Percentiles rank a stretch among this genome's conserved stretches.
These are phyloP conservation scores for Pisolithus albus DNA, from an alignment of 768 basidiomycete genomes.

Conservation along the genomic window DNA sequence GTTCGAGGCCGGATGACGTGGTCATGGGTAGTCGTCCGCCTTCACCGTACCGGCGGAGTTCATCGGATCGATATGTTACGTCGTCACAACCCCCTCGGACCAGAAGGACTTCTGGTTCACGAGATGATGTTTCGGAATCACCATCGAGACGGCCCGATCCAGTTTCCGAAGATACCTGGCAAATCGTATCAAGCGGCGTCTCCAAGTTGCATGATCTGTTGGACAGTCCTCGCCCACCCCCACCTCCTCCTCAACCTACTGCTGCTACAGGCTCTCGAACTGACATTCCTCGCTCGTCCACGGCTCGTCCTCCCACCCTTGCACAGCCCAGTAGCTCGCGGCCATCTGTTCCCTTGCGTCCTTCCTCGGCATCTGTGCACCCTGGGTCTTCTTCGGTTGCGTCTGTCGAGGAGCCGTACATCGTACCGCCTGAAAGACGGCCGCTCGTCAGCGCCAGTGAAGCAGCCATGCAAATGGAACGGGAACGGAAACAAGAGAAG, in stretches of 20 bases:
- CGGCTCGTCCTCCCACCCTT: conserved; percentile 16
- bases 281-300: neutral
- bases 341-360: conserved; percentile 15
- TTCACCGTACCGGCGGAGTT: conserved; percentile 19
- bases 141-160: conserved; percentile 16
- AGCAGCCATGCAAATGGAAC: conserved; percentile 48
- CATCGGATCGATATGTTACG: conserved; percentile 17
- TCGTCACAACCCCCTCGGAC: conserved; percentile 13
- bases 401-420: conserved; percentile 8
- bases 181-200: conserved; percentile 20
- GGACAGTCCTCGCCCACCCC: conserved; percentile 33
- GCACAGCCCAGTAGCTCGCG: conserved; percentile 16
- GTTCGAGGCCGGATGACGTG: conserved; percentile 23
- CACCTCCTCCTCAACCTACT: conserved; percentile 27
- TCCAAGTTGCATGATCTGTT: conserved; percentile 44
- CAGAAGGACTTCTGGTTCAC: conserved; percentile 9
- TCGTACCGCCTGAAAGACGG: conserved; percentile 12
- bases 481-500: conserved; percentile 31
- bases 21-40: conserved; percentile 24
- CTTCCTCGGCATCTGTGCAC: conserved; percentile 15
- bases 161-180: conserved; percentile 20
- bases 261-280: neutral
- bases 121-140: conserved; percentile 19
- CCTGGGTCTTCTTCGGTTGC: conserved; percentile 13
- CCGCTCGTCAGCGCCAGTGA: conserved; percentile 45